These are phyloP conservation scores for Solanum infundibuliforme DNA, from an alignment of 257 asterid species.

Conservation along the genomic window DNA sequence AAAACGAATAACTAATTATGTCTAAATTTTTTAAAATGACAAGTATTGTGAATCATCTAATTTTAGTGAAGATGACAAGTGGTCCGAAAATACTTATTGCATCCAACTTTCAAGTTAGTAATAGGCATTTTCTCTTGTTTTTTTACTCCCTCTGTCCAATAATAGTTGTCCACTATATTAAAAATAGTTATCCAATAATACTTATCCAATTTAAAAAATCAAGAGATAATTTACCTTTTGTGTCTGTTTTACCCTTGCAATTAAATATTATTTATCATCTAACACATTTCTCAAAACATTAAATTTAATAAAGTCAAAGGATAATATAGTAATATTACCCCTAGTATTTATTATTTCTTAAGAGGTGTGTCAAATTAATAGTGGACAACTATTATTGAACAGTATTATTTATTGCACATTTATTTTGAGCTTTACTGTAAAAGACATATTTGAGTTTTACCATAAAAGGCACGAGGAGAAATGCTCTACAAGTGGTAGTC, in stretches of 20 bases:
- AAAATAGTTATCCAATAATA: too few relatives aligned
- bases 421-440: neutral
- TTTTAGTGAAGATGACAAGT: neutral
- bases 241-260: neutral
- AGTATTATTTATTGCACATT: neutral
- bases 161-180: too few relatives aligned
- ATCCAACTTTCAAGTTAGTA: neutral
- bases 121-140: neutral
- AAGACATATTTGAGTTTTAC: neutral
- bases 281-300: neutral
- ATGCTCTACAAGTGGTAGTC: neutral
- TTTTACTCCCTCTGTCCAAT: fast-evolving
- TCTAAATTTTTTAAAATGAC: neutral
- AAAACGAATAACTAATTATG: too few relatives aligned
- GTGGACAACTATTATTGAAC: too few relatives aligned
- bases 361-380: too few relatives aligned
- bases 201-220: too few relatives aligned
- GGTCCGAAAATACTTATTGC: neutral
- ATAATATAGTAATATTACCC: too few relatives aligned
- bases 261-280: neutral
- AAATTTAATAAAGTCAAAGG: too few relatives aligned
- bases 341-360: too few relatives aligned
- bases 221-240: neutral
- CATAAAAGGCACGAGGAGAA: neutral
- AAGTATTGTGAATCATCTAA: neutral